A percentile compares a stretch with the other conserved stretches of the same genome.
phyloP scores from a whole-genome alignment of 345 rosid genomes.

The Nephelium lappaceum region DNA sequence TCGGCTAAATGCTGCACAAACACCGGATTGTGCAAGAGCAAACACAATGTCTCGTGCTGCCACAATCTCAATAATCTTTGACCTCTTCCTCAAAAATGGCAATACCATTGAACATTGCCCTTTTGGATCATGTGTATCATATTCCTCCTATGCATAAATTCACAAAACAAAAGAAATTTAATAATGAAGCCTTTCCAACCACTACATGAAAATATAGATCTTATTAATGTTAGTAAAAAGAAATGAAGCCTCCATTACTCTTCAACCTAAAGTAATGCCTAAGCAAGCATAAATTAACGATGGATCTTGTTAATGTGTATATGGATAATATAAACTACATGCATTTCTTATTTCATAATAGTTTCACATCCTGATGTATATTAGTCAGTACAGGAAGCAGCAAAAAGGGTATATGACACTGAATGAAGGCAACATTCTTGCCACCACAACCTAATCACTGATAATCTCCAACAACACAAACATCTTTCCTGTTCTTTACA shows the following conservation, averaged over 20 bases:
- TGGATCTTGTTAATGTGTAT: not conserved
- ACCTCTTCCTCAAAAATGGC: constrained; percentile 48
- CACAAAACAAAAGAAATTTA: not conserved
- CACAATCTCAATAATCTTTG: constrained; percentile 55
- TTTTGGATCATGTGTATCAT: constrained; percentile 54
- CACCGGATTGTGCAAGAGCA: constrained; percentile 66
- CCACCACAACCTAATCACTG: too few species aligned
- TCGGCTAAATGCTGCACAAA: constrained; percentile 62
- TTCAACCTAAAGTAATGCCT: not conserved
- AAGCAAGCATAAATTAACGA: not conserved
- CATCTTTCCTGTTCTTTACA: too few species aligned
- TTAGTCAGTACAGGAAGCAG: too few species aligned
- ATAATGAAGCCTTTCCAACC: not conserved
- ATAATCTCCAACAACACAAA: too few species aligned
- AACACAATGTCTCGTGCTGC: constrained; percentile 61
- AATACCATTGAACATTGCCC: constrained; percentile 46
- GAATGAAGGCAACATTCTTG: too few species aligned
- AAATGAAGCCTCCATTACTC: not conserved
- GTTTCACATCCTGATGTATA: too few species aligned
- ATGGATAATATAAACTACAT: too few species aligned
- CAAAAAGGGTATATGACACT: too few species aligned
- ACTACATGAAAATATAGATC: not conserved
- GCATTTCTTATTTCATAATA: too few species aligned
- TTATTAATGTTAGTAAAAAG: not conserved
- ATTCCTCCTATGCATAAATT: constrained; percentile 40